These are phyloP conservation scores for Cardiospermum halicacabum DNA, from an alignment of 345 rosid genomes.

Conservation along the genomic window DNA sequence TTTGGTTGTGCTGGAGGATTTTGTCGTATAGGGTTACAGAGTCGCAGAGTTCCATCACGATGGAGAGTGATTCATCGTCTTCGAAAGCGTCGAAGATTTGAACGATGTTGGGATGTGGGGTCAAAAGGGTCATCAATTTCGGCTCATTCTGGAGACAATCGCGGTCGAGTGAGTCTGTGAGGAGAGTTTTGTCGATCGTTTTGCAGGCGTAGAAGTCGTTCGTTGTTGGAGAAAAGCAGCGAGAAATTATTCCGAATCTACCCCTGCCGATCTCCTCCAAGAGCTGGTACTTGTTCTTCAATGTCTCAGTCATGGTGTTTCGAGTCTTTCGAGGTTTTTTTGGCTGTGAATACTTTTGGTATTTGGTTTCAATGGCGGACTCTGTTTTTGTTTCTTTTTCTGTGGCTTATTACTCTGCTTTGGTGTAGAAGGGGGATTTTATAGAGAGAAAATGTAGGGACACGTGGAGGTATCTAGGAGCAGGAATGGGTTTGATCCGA, in stretches of 20 bases:
- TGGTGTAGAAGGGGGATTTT: not conserved
- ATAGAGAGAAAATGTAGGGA: not conserved
- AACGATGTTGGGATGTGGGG: conserved; percentile 61
- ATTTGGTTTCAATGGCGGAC: too few species aligned
- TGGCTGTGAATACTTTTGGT: not conserved
- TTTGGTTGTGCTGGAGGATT: conserved; percentile 28
- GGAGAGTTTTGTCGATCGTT: conserved; percentile 49
- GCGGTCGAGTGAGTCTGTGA: conserved; percentile 54
- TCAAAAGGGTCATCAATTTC: conserved; percentile 55
- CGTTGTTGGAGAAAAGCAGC: conserved; percentile 44
- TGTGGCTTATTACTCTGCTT: too few species aligned
- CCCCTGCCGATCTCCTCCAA: conserved; percentile 80
- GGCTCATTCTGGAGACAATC: conserved; percentile 73
- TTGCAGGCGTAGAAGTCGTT: conserved; percentile 63
- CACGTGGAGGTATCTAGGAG: not conserved
- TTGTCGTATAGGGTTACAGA: conserved; percentile 47
- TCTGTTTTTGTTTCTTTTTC: too few species aligned
- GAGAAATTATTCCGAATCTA: conserved; percentile 58
- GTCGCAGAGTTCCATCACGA: conserved; percentile 62
- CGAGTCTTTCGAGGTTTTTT: not conserved
- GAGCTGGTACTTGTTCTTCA: conserved; percentile 44
- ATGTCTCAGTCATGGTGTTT: conserved; percentile 23
- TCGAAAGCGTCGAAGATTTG: conserved; percentile 51
- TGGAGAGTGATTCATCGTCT: conserved; percentile 43
- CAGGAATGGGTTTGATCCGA: not conserved